Percentiles rank a stretch among this genome's conserved stretches.
Evolutionary conservation across 176 grass and related monocot species (phyloP).

Genomic region (barley (Hordeum vulgare)): MorexV3_pseudomolecules_assembly NC_058518.1:294996365-294996864

Average conservation of each 20-base stretch:
- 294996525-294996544: too few species aligned
- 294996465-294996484: too few species aligned
- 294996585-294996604: neutral
- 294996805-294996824: neutral
- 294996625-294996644: neutral
- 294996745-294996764: neutral
- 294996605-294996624: neutral
- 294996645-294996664: neutral
- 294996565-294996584: too few species aligned
- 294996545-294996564: too few species aligned
- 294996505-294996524: too few species aligned
- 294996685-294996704: neutral
- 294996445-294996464: neutral
- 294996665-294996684: neutral
- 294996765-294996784: neutral
- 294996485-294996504: too few species aligned
- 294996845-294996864: neutral
- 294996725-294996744: neutral
- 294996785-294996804: constrained; percentile 2
- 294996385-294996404: neutral
- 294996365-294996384: neutral
- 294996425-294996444: neutral
- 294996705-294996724: neutral
- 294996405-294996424: neutral
- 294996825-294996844: neutral